Evolutionary conservation across 495 filamentous ascomycete genomes (phyloP), one percentile per base, ranked within the genome.

Genomic region (Penicillium paxilli): DNA sequence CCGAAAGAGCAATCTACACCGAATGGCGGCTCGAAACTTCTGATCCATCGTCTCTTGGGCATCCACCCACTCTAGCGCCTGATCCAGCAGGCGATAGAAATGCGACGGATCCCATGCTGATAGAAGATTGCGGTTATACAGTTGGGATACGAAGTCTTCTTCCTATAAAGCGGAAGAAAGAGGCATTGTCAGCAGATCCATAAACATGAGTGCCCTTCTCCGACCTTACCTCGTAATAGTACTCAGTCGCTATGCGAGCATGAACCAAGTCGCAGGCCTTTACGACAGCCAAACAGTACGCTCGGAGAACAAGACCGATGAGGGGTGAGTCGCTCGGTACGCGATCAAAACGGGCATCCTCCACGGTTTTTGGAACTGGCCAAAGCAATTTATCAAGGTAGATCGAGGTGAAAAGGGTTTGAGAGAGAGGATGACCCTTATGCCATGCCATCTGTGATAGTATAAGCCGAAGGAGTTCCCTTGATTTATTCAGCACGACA

Each of bases 81-180:
- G 69, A 40, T 83, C 74, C 37, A 96, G 69, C 26, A 87, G 60
- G n/a, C 73, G 65, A 20, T 80, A 64, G 37, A 93, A 82, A 9
- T 81, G 74, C 5, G 75, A 69, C 5, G 69, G 61, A 25, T 84
- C 78, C 32, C 92, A 77, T 5, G 79, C 68, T 30, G 85, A 81
- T 23, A 98, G 72, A 0, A 99, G 79, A 37, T 79, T 80, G 23
- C 92, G 83, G 56, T 91, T 87, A 66, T 93, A 98, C 0, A 92
- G 83, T 66, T 95, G 91, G 4, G 89, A 90, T 20, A 92, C 88
- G 59, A 98, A 97, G 62, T 98, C 94, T 71, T 98, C 94, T 73
- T 98, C 94, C 89, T 95, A 59, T 37, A 32, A 17, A 32, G 25
- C 42, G 47, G 51, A 22, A 44, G 20, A n/a, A n/a, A n/a, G n/a